These are phyloP conservation scores for Fraxinus baroniana DNA, from an alignment of 305 asterid genomes.

Conservation along the genomic window DNA sequence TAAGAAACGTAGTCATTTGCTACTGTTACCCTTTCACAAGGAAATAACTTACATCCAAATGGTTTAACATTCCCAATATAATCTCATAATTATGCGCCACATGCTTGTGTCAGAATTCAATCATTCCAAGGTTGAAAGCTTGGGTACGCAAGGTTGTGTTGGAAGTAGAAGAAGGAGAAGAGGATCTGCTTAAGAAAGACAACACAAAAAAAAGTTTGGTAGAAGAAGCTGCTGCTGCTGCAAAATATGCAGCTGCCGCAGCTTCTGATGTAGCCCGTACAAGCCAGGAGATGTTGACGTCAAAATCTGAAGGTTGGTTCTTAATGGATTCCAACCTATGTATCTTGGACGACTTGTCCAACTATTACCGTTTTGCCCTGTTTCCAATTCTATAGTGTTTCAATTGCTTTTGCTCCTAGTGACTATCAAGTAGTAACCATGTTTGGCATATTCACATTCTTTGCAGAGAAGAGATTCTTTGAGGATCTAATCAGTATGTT, in stretches of 20 bases:
- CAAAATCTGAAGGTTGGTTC: conserved; percentile 70
- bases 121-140: conserved; percentile 83
- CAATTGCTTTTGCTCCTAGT: neutral
- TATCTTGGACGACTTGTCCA: neutral
- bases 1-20: neutral
- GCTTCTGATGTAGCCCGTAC: conserved; percentile 92
- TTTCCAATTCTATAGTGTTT: neutral
- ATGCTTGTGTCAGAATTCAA: conserved; percentile 50
- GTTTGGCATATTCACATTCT: conserved; percentile 19
- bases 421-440: neutral
- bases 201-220: conserved; percentile 56
- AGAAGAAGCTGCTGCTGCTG: conserved; percentile 89
- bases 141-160: conserved; percentile 81
- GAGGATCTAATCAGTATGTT: conserved; percentile 76
- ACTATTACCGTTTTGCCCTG: neutral
- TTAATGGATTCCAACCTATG: neutral
- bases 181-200: conserved; percentile 32
- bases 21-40: conserved; percentile 8
- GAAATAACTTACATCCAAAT: conserved; percentile 20
- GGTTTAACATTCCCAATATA: conserved; percentile 23
- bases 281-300: conserved; percentile 78
- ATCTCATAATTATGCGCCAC: conserved; percentile 19
- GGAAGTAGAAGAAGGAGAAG: conserved; percentile 43
- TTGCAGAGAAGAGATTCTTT: conserved; percentile 80
- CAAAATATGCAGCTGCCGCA: conserved; percentile 89